Base-by-base conservation (phyloP, 2,329 filamentous ascomycete species). In the Verticillium alfalfae region DNA sequence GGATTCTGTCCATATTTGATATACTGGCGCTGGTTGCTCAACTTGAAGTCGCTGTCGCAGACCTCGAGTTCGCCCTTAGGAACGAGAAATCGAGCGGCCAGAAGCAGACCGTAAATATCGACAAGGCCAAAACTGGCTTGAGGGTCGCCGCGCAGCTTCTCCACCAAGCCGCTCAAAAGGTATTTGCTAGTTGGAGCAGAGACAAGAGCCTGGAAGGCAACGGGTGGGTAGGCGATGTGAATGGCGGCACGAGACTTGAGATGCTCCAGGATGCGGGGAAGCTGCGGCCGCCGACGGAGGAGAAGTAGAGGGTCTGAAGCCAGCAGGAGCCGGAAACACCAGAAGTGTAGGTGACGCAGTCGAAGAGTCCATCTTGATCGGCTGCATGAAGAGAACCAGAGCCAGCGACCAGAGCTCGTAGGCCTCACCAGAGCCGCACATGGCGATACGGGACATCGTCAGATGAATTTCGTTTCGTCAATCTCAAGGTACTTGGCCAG, bases 291-390 rank as follows among this genome's bases (percentile, higher is more conserved):
- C 89, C 84, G 61, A 98, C 83, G 0, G 92, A 91, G 0, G 92
- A 94, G 70, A 95, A 88, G 71, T 91, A 97, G 4, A 99, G 81
- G 0, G 91, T 83, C 73, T 98, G 94, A 6, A 98, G 82, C 95
- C 95, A 99, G 74, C 95, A 98, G 66, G 91, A 96, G 0, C 95
- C 95, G 71, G 93, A 97, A 57, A 99, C 95, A 1, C 95, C 95
- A 5, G 94, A 92, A 0, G 93, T 96, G 70, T 99, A 99, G 1
- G 93, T 98, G 12, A 92, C 84, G 72, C 95, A 98, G 75, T 97
- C 93, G 72, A 97, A 96, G 0, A 99, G 79, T 0, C 95, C 95
- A 62, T 91, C 90, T 72, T 97, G 90, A 63, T 92, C 87, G 0
- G 92, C 84, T 3, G 93, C 93, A 10, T 95, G 80, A 64, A 96